Percentiles rank a stretch among this genome's conserved stretches.
Evolutionary conservation across 192 early-diverging fungal genomes (phyloP).

Genomic region (Powellomyces hirtus): DNA sequence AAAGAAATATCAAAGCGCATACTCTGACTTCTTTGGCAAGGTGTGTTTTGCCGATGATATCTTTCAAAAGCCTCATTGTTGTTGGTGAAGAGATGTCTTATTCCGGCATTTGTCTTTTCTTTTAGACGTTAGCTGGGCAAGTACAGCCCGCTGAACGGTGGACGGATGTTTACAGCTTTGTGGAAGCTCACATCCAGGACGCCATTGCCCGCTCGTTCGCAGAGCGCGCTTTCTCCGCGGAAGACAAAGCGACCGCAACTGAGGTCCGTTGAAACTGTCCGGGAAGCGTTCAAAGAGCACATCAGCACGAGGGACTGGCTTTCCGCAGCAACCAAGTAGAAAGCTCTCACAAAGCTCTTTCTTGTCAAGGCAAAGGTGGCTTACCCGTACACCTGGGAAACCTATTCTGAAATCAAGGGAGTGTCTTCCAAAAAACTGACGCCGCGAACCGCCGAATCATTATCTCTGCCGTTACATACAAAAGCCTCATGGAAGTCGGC

Average conservation of each 20-base stretch:
- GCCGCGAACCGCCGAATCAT: conserved; percentile 5
- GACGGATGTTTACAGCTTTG: not conserved
- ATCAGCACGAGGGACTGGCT: conserved; percentile 25
- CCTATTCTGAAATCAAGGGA: conserved; percentile 20
- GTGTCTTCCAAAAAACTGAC: not conserved
- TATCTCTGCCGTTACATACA: not conserved
- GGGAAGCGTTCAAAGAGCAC: not conserved
- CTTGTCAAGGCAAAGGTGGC: conserved; percentile 33
- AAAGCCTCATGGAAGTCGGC: not conserved
- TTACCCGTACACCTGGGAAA: conserved; percentile 35
- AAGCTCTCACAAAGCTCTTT: conserved; percentile 23
- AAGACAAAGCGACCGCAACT: not conserved
- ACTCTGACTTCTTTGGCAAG: not conserved
- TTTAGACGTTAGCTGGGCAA: not conserved
- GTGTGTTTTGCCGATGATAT: too few relatives aligned
- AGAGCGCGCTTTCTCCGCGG: not conserved
- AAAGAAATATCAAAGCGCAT: not conserved
- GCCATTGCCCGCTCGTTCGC: not conserved
- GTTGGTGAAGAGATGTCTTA: too few relatives aligned
- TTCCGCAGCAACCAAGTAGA: conserved; percentile 26
- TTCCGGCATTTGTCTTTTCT: too few relatives aligned
- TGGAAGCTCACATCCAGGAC: not conserved
- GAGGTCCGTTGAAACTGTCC: not conserved
- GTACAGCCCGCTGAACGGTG: not conserved
- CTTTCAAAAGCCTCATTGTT: too few relatives aligned